Base-by-base conservation (phyloP, 768 basidiomycete genomes). In the Basidioascus undulatus region DNA sequence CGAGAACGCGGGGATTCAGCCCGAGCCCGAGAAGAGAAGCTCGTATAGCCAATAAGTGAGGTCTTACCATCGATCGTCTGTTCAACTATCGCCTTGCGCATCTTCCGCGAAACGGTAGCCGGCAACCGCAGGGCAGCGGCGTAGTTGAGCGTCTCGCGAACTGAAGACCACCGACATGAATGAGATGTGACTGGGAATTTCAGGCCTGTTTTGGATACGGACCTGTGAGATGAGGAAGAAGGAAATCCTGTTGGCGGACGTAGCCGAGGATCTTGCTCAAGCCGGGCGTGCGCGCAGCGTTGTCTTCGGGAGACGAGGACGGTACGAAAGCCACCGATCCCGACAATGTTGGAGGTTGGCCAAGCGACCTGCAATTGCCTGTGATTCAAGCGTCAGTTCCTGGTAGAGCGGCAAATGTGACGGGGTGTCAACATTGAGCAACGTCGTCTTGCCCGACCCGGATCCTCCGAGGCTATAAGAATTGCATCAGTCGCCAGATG, bases 1-100 rank as follows among this genome's bases (percentile, higher is more conserved):
- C 0, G 31, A 2, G 13, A n/a, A 16, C 11, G 21, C 6, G 20
- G 20, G 15, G 27, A n/a, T 21, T 32, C 19, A 23, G n/a, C n/a
- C n/a, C n/a, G n/a, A n/a, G n/a, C n/a, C n/a, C n/a, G 16, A 42
- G n/a, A 13, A 18, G 18, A 24, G 21, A 23, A 33, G 19, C 1
- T 12, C 12, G n/a, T n/a, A n/a, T n/a, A n/a, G n/a, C n/a, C n/a
- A n/a, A n/a, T n/a, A n/a, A n/a, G n/a, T n/a, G n/a, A n/a, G n/a
- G n/a, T n/a, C n/a, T n/a, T n/a, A n/a, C n/a, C n/a, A 13, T 54
- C 47, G 27, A 66, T 57, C 0, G 63, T 64, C 45, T 64, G 59
- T 35, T 64, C 56, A 4, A 65, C 63, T 40, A 65, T 63, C n/a
- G 49, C 43, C 8, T 39, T 34, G 4, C 59, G 48, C 3, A 55